Percentiles rank a stretch among this genome's conserved stretches.
Evolutionary conservation across 192 early-diverging fungal genomes (phyloP).

Genomic region (Oehlia diaphana): DNA sequence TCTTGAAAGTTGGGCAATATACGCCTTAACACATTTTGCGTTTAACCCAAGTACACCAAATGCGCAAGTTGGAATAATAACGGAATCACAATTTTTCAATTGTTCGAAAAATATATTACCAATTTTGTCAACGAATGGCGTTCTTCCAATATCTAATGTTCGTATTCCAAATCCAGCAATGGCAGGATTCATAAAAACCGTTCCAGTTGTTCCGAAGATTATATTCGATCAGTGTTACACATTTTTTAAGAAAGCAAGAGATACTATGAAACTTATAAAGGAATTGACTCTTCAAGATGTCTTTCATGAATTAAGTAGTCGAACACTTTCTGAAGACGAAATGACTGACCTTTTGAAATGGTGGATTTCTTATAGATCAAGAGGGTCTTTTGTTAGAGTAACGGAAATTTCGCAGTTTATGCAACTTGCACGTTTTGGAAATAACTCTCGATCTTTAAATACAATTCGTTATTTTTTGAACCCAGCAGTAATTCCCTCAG

Average conservation of each 20-base stretch:
- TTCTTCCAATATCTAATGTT: conserved; percentile 49
- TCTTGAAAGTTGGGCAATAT: conserved; percentile 60
- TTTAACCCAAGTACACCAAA: conserved; percentile 74
- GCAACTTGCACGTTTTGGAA: conserved; percentile 4
- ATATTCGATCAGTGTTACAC: conserved; percentile 56
- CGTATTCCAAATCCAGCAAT: conserved; percentile 66
- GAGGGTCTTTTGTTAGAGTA: not conserved
- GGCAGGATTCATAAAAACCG: conserved; percentile 59
- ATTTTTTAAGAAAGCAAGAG: conserved; percentile 53
- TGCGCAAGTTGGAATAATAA: conserved; percentile 58
- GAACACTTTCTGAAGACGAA: conserved; percentile 58
- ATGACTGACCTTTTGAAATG: conserved; percentile 71
- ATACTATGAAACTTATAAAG: conserved; percentile 33
- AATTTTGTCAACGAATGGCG: conserved; percentile 71
- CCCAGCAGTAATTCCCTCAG: not conserved
- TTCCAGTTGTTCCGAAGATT: conserved; percentile 58
- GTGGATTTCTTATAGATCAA: conserved; percentile 62
- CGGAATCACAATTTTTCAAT: conserved; percentile 59
- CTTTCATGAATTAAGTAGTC: conserved; percentile 57
- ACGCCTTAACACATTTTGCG: conserved; percentile 67
- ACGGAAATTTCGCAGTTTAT: not conserved
- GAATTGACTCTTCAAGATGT: conserved; percentile 64
- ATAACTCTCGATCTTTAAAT: conserved; percentile 45
- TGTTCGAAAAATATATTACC: conserved; percentile 47
- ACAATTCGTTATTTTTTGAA: conserved; percentile 63